Conservation (phyloP, 176 grass and related monocot genomes). For the Phoenix roebelenii region DNA sequence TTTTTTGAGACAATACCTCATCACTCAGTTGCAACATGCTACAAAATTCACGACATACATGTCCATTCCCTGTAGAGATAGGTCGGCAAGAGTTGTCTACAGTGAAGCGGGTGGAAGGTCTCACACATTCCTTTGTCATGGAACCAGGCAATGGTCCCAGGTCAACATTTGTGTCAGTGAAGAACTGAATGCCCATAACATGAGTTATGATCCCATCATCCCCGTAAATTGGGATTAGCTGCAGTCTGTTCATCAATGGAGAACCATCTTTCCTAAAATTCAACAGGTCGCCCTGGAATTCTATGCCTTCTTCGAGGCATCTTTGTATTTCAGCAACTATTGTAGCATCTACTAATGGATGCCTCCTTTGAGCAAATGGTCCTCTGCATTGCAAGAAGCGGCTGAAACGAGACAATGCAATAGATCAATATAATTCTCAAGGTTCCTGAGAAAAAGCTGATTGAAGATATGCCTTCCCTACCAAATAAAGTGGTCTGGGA, state of each 20-base stretch:
- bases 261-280: slow-evolving; percentile 88
- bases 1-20: slow-evolving; percentile 16
- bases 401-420: slow-evolving; percentile 32
- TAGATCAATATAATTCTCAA: no score
- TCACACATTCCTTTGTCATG: slow-evolving; percentile 37
- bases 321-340: slow-evolving; percentile 53
- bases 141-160: slow-evolving; percentile 58
- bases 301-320: slow-evolving; percentile 56
- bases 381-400: slow-evolving; percentile 88
- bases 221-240: slow-evolving; percentile 76
- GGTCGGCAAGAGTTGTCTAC: slow-evolving; percentile 30
- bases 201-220: slow-evolving; percentile 76
- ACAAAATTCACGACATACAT: slow-evolving; percentile 9
- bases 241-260: slow-evolving; percentile 76
- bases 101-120: slow-evolving; percentile 28
- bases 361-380: slow-evolving; percentile 73
- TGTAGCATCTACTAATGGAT: slow-evolving; percentile 58
- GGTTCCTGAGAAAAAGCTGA: no score
- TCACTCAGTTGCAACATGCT: slow-evolving; percentile 10
- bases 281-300: slow-evolving; percentile 74
- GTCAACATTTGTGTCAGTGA: slow-evolving; percentile 59
- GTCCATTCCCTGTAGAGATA: slow-evolving; percentile 23
- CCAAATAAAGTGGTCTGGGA: no score
- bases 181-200: slow-evolving; percentile 86
- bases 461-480: no score